Conservation (phyloP, 2,329 filamentous ascomycete genomes). For the Ampelomyces quisqualis region DNA sequence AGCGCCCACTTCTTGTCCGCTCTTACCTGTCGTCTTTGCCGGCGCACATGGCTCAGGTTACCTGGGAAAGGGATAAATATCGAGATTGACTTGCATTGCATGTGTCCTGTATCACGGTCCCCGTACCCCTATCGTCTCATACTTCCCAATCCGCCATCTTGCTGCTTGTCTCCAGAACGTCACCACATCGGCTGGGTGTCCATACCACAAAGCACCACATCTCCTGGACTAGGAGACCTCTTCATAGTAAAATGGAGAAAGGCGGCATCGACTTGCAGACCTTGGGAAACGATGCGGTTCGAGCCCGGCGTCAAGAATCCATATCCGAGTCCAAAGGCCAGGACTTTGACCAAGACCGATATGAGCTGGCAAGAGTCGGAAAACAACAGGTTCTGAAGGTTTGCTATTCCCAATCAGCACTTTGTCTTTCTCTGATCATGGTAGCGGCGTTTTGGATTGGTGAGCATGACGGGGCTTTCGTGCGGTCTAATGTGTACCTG, state of each 20-base stretch:
- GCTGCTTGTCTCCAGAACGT: constrained; percentile 8
- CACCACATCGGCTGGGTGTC: background rate
- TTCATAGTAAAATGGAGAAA: constrained; percentile 33
- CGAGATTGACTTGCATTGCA: constrained; percentile 40
- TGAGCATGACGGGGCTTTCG: constrained; percentile 42
- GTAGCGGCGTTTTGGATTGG: constrained; percentile 41
- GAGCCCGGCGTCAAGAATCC: constrained; percentile 22
- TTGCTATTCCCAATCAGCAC: background rate
- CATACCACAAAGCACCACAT: background rate
- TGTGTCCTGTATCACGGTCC: constrained; percentile 34
- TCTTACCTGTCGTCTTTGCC: constrained; percentile 24
- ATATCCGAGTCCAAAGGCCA: constrained; percentile 28
- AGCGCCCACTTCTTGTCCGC: constrained; percentile 20
- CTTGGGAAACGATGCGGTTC: constrained; percentile 28
- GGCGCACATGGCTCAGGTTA: constrained; percentile 38
- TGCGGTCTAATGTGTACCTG: constrained; percentile 44
- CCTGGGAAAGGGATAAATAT: constrained; percentile 33
- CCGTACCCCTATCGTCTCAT: constrained; percentile 18
- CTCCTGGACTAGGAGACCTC: background rate
- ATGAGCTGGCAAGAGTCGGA: constrained; percentile 39
- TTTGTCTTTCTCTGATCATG: constrained; percentile 8
- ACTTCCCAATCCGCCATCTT: constrained; percentile 21
- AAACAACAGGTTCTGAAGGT: constrained; percentile 43
- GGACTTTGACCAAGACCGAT: constrained; percentile 35
- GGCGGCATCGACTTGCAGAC: constrained; percentile 30